phyloP scores from a whole-genome alignment of 2,329 filamentous ascomycete species.

The Diaporthe amygdali region DNA sequence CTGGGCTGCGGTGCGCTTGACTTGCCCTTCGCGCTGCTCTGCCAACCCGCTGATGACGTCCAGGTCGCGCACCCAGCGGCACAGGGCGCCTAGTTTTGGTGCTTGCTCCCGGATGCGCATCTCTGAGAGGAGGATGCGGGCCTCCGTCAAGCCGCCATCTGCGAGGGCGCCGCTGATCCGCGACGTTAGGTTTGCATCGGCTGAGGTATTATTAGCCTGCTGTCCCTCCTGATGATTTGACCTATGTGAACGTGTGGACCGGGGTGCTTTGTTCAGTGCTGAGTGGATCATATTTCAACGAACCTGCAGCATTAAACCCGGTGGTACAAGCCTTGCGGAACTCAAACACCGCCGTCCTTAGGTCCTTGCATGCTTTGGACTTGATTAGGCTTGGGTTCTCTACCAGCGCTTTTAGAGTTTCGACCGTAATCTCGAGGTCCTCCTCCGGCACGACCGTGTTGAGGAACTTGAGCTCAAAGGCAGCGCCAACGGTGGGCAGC shows the following conservation, averaged over 20 bases:
- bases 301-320: constrained; percentile 62
- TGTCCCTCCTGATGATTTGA: background rate
- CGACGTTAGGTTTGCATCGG: constrained; percentile 67
- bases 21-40: constrained; percentile 53
- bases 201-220: constrained; percentile 33
- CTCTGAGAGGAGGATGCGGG: constrained; percentile 68
- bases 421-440: constrained; percentile 26
- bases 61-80: constrained; percentile 74
- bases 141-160: constrained; percentile 70
- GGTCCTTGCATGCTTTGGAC: constrained; percentile 69
- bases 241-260: background rate
- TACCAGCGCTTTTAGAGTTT: constrained; percentile 20
- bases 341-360: constrained; percentile 70
- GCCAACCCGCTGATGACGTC: constrained; percentile 72
- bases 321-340: constrained; percentile 74
- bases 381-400: constrained; percentile 68
- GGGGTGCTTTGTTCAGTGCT: too few species aligned
- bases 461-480: constrained; percentile 17
- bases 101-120: constrained; percentile 71
- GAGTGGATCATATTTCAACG: background rate
- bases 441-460: constrained; percentile 24
- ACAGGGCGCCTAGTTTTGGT: constrained; percentile 71
- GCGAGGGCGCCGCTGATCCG: constrained; percentile 69
- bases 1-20: constrained; percentile 50
- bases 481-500: constrained; percentile 2